These are phyloP conservation scores for Diaporthe vaccinii DNA, from an alignment of 2,329 filamentous ascomycete species.

Conservation along the genomic window DNA sequence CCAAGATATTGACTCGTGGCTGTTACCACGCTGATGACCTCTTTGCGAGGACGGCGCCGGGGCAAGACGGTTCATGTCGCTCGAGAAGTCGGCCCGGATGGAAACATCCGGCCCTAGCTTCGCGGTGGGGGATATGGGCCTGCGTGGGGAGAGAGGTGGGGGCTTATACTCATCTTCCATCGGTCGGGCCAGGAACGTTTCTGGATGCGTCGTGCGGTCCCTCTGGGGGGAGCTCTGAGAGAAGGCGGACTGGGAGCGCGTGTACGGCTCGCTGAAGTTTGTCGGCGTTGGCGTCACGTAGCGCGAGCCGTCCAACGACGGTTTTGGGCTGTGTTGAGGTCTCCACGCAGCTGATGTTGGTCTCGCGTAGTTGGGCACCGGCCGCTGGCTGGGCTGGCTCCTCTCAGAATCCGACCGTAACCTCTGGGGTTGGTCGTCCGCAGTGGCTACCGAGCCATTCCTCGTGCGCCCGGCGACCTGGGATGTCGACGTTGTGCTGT, in stretches of 20 bases:
- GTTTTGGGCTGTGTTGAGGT: slow-evolving; percentile 44
- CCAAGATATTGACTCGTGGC: slow-evolving; percentile 90
- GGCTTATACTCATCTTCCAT: slow-evolving; percentile 75
- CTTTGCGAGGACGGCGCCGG: slow-evolving; percentile 42
- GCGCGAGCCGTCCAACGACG: slow-evolving; percentile 44
- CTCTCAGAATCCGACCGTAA: slow-evolving; percentile 58
- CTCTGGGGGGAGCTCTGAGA: slow-evolving; percentile 61
- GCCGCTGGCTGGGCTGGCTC: slow-evolving; percentile 44
- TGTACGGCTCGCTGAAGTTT: slow-evolving; percentile 50
- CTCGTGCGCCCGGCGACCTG: slow-evolving; percentile 53
- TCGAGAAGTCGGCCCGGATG: slow-evolving; percentile 54
- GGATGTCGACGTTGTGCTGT: slow-evolving; percentile 49
- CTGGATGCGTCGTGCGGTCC: slow-evolving; percentile 49
- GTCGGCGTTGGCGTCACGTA: slow-evolving; percentile 47
- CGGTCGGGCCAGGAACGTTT: slow-evolving; percentile 60
- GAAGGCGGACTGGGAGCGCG: slow-evolving; percentile 65
- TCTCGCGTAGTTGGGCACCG: slow-evolving; percentile 46
- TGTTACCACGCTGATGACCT: slow-evolving; percentile 70
- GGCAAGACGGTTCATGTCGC: slow-evolving; percentile 45
- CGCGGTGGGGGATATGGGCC: slow-evolving; percentile 63
- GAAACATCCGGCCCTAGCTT: slow-evolving; percentile 50
- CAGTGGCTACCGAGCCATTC: slow-evolving; percentile 25
- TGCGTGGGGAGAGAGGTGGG: slow-evolving; percentile 77
- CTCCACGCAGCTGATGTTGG: slow-evolving; percentile 44
- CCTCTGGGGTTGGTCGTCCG: slow-evolving; percentile 49